Evolutionary conservation across 768 basidiomycete genomes (phyloP), one percentile per base, ranked within the genome.

Genomic region (Tricholoma bakamatsutake): DNA sequence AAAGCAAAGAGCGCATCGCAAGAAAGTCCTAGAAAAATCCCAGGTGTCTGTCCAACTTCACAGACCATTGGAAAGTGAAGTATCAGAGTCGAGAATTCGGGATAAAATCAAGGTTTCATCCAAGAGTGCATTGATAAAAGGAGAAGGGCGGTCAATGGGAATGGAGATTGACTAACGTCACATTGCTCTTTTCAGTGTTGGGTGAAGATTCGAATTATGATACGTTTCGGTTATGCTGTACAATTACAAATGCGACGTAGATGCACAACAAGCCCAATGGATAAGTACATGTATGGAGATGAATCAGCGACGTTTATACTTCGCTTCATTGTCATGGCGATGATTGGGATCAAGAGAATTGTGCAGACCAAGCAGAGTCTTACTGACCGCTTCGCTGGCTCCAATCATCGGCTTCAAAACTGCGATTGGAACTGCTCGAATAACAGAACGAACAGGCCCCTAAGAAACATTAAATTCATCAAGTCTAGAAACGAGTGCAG

Each of bases 371-470:
- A 98, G 80, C 35, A 98, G 73, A 0, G 96, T 95, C 76, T 98
- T 95, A 73, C 93, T 88, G 57, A 98, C 88, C 2, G 97, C 97
- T 71, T 97, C 96, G 50, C 88, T 93, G 4, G 95, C 94, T 4
- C 97, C 97, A 55, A 98, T 99, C 93, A 97, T 96, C 1, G 97
- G 94, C 64, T 92, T 94, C 62, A 99, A 73, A 10, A 99, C 94
- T 0, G 97, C 97, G 56, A 98, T 95, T 5, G 97, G 97, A 10
- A 98, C 93, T 28, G 97, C 97, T 27, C 97, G 86, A 57, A 98
- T 90, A 27, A 99, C 95, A 21, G 96, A 90, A 54, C 87, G 88
- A 18, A 95, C 88, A 51, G 95, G 84, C 2, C 94, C 95, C 94
- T 98, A 65, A 1, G 52, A 52, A 61, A 37, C 28, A 24, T 28